These are phyloP conservation scores for Xylaria sp. DNA, from an alignment of 2,329 filamentous ascomycete species.

Conservation along the genomic window DNA sequence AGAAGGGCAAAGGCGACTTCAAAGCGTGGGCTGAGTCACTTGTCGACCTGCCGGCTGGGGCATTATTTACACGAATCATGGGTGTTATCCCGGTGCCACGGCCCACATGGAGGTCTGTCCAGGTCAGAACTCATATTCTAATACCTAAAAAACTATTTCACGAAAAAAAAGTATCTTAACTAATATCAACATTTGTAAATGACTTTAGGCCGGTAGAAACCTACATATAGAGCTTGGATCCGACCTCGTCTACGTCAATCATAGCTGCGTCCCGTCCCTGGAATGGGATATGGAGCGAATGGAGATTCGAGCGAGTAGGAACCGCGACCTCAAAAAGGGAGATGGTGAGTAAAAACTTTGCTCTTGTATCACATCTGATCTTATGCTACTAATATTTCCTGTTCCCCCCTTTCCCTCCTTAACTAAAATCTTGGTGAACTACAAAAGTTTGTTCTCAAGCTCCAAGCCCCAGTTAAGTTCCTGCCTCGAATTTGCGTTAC, in stretches of 20 bases:
- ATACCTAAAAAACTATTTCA: neutral
- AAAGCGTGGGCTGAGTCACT: conserved; percentile 30
- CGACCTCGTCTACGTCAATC: conserved; percentile 28
- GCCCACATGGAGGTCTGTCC: conserved; percentile 28
- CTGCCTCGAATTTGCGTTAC: neutral
- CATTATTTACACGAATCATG: conserved; percentile 33
- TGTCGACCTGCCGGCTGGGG: conserved; percentile 32
- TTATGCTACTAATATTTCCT: neutral
- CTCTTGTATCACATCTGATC: neutral
- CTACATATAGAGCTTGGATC: conserved; percentile 35
- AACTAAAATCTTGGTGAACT: neutral
- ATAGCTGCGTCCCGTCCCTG: conserved; percentile 31
- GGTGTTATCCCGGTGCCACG: conserved; percentile 4
- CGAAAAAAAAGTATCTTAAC: neutral
- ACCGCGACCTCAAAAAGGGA: conserved; percentile 24
- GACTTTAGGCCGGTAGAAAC: conserved; percentile 16
- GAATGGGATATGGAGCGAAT: conserved; percentile 33
- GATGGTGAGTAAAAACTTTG: conserved; percentile 21
- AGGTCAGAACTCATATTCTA: conserved; percentile 17
- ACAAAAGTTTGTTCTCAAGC: neutral
- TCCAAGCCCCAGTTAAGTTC: neutral
- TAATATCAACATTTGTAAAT: conserved; percentile 9
- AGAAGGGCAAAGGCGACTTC: conserved; percentile 19
- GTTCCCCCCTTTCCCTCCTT: neutral
- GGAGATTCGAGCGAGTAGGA: conserved; percentile 27